These are phyloP conservation scores for Auricularia heimuer DNA, from an alignment of 768 basidiomycete species.

Conservation along the genomic window DNA sequence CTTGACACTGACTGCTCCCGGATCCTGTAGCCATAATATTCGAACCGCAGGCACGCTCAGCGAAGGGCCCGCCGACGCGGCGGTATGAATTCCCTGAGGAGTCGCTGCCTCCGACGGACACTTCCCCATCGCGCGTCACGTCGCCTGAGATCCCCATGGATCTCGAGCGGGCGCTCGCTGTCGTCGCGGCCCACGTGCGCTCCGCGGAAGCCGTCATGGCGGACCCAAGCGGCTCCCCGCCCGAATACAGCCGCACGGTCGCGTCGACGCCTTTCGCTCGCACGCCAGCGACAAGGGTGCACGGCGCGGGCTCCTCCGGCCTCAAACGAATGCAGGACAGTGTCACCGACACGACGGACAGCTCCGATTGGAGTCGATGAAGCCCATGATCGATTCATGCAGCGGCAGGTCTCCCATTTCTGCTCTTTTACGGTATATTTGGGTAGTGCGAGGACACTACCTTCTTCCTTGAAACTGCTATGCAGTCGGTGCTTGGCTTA, in stretches of 20 bases:
- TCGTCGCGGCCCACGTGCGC: background rate
- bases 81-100: background rate
- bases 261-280: background rate
- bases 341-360: background rate
- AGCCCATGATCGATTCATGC: background rate
- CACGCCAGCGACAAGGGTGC: too few species aligned
- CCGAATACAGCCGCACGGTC: background rate
- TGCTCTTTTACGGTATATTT: too few species aligned
- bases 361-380: background rate
- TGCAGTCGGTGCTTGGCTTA: too few species aligned
- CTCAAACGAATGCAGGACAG: background rate
- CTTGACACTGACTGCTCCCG: background rate
- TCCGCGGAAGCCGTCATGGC: background rate
- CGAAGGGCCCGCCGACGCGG: background rate
- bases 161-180: background rate
- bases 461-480: too few species aligned
- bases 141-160: background rate
- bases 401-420: too few species aligned
- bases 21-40: background rate
- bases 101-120: background rate
- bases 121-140: background rate
- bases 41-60: background rate
- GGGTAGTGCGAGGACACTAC: too few species aligned
- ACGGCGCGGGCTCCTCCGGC: too few species aligned
- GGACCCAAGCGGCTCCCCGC: background rate